Evolutionary conservation across 2,329 filamentous ascomycete species (phyloP).

Genomic region (Botrytis sinoallii): DNA sequence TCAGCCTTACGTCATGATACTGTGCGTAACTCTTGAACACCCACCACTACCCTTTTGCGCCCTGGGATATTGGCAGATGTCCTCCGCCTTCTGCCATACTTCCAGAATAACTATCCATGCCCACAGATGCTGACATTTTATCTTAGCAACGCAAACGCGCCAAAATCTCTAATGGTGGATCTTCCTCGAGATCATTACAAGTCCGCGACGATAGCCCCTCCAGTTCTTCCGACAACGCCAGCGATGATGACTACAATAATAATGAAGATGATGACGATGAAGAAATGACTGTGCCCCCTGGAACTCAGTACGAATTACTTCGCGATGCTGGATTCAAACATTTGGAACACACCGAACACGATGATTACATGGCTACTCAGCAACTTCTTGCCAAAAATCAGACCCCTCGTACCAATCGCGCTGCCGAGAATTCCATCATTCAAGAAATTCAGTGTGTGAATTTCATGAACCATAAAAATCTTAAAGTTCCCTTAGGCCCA

Average conservation of each 20-base stretch:
- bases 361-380: constrained; percentile 64
- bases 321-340: constrained; percentile 59
- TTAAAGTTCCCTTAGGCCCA: constrained; percentile 83
- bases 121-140: constrained; percentile 16
- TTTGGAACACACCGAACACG: constrained; percentile 53
- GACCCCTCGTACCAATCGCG: constrained; percentile 63
- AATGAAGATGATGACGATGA: constrained; percentile 31
- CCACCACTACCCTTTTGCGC: background rate
- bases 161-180: constrained; percentile 37
- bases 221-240: constrained; percentile 32
- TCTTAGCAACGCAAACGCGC: constrained; percentile 42
- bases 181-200: constrained; percentile 26
- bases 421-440: constrained; percentile 81
- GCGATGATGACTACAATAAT: constrained; percentile 35
- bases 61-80: background rate
- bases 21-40: constrained; percentile 14
- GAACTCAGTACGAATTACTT: constrained; percentile 60
- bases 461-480: constrained; percentile 90
- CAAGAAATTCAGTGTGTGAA: constrained; percentile 84
- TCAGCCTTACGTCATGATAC: constrained; percentile 29
- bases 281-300: constrained; percentile 35
- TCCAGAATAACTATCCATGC: background rate
- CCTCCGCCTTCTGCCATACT: background rate
- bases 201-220: constrained; percentile 23
- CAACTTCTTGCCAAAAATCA: constrained; percentile 45